Evolutionary conservation across 1,139 yeast species (phyloP), one percentile per base, ranked within the genome.

Genomic region (Suhomyces kunorum): DNA sequence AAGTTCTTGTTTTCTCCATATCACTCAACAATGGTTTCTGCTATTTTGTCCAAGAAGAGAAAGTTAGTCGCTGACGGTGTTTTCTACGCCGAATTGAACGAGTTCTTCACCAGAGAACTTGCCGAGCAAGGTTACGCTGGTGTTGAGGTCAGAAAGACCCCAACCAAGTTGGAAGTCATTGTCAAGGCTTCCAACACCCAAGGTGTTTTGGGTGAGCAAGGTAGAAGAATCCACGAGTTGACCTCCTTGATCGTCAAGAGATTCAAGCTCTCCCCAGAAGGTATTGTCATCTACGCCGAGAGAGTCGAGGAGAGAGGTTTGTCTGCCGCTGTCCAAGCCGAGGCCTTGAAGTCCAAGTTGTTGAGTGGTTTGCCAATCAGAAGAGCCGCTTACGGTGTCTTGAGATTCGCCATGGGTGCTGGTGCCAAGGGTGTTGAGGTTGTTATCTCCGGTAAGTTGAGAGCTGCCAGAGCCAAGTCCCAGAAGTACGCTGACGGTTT

Each of bases 341-440:
- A 92, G 83, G 94, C 96, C 63, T 83, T 92, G 73, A 90, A 90
- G 76, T 85, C 92, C 88, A 92, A 92, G 82, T 86, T 92, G 68
- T 87, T 94, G 71, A 87, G 84, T 78, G 98, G 98, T 81, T 85
- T 92, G 71, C 97, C 98, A 70, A 89, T 92, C 81, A 90, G 98
- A 83, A 88, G 98, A 82, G 98, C 98, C 65, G 98, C 98, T 65
- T 92, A 92, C 87, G 98, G 98, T 88, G 98, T 94, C 65, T 95
- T 94, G 78, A 90, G 98, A 83, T 89, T 84, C 83, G 96, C 95
- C 68, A 94, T 92, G 97, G 98, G 90, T 76, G 89, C 98, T 58
- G 98, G 98, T 78, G 99, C 98, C 71, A 94, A 94, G 87, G 99
- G 99, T 89, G 97, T 94, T 67, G 98, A 92, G 80, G 98, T 90